Evolutionary conservation across 306 rosid species (phyloP).

Genomic region (Pueraria montana): DNA sequence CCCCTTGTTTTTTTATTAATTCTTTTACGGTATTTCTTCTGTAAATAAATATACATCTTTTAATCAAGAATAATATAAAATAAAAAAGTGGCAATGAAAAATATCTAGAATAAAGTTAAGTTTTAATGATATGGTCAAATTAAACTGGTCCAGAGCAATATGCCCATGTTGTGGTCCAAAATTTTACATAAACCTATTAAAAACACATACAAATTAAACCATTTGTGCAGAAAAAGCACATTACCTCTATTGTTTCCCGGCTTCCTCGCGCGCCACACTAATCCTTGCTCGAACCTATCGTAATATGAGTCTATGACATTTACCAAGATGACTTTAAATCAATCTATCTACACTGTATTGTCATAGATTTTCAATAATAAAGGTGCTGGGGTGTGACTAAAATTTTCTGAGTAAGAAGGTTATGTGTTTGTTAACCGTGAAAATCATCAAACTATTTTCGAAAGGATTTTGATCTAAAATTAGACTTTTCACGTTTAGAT

Average conservation of each 20-base stretch:
- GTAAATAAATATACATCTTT: background rate
- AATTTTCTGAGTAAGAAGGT: no score
- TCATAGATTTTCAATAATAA: no score
- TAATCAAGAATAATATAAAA: background rate
- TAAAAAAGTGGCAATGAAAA: background rate
- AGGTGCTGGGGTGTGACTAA: no score
- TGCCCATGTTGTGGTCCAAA: constrained; percentile 1
- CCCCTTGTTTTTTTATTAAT: background rate
- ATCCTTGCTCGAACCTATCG: background rate
- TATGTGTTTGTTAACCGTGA: no score
- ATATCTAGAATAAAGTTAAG: background rate
- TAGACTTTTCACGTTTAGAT: no score
- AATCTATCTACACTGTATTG: no score
- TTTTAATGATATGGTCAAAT: constrained; percentile 3
- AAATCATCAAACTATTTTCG: no score
- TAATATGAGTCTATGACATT: no score
- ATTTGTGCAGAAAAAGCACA: background rate
- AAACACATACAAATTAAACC: background rate
- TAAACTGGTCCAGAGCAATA: background rate
- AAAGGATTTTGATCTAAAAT: no score
- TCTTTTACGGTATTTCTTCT: background rate
- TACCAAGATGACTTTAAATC: no score
- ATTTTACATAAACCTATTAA: background rate
- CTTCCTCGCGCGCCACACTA: background rate
- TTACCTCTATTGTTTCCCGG: background rate